These are phyloP conservation scores for Trichoderma atroviride DNA, from an alignment of 2,329 filamentous ascomycete species.

Conservation along the genomic window DNA sequence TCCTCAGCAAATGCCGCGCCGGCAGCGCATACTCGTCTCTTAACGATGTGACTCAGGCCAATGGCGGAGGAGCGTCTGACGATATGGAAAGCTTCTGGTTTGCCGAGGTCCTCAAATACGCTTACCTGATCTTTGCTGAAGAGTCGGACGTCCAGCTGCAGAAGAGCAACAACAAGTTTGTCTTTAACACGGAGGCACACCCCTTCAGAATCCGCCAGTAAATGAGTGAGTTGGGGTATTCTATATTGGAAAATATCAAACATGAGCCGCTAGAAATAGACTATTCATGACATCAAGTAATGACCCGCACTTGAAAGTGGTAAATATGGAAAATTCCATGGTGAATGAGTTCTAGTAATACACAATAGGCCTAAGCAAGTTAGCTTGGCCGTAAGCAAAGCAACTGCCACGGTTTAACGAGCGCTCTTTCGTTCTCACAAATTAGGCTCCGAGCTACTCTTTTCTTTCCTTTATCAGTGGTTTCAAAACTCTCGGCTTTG, in stretches of 20 bases:
- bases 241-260: neutral
- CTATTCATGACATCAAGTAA: neutral
- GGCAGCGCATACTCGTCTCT: constrained; percentile 70
- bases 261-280: constrained; percentile 15
- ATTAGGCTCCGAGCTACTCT: neutral
- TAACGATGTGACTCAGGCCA: constrained; percentile 62
- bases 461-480: neutral
- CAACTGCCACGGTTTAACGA: neutral
- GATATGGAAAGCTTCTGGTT: constrained; percentile 88
- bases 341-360: neutral
- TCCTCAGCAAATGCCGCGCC: constrained; percentile 64
- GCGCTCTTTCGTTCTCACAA: neutral
- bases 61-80: constrained; percentile 65
- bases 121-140: constrained; percentile 69
- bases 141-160: constrained; percentile 60
- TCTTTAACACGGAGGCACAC: constrained; percentile 56
- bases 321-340: neutral
- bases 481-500: constrained; percentile 74
- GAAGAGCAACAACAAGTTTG: constrained; percentile 50
- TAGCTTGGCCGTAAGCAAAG: neutral
- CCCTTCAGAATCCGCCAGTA: constrained; percentile 38
- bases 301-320: neutral
- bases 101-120: constrained; percentile 85
- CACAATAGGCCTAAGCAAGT: neutral
- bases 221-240: neutral